phyloP scores from a whole-genome alignment of 139 green algal species.

The Pleodorina starrii region DNA sequence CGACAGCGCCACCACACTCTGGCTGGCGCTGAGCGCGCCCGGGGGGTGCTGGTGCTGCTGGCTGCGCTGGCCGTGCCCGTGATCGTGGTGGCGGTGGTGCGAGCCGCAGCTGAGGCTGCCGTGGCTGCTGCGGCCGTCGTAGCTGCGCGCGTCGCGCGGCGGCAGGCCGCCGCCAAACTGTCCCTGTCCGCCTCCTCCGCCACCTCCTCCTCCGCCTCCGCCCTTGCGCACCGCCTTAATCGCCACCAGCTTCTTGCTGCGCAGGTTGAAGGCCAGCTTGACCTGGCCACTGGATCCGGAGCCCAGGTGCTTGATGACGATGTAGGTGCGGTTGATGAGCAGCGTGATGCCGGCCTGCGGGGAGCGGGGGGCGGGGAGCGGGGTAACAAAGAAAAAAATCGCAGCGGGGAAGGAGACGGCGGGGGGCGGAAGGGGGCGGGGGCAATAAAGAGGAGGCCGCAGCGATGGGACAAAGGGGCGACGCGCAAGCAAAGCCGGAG shows the following conservation, averaged over 20 bases:
- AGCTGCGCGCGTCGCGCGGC: constrained; percentile 42
- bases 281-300: constrained; percentile 71
- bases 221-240: constrained; percentile 70
- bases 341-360: constrained; percentile 61
- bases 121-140: constrained; percentile 16
- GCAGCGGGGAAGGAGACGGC: no score
- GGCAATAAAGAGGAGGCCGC: no score
- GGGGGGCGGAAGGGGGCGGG: no score
- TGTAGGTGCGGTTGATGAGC: constrained; percentile 74
- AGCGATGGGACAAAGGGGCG: no score
- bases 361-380: no score
- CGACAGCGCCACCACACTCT: not conserved
- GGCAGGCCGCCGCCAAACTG: not conserved
- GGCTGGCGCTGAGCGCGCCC: not conserved
- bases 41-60: no score
- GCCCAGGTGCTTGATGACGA: constrained; percentile 75
- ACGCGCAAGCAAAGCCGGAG: no score
- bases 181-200: not conserved
- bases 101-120: not conserved
- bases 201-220: not conserved
- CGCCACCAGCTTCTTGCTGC: constrained; percentile 66
- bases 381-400: no score
- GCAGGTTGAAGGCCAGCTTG: constrained; percentile 68
- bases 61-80: no score
- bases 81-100: no score